phyloP scores from a whole-genome alignment of 1,284 basidiomycete genomes.

The Inonotus hispidus region DNA sequence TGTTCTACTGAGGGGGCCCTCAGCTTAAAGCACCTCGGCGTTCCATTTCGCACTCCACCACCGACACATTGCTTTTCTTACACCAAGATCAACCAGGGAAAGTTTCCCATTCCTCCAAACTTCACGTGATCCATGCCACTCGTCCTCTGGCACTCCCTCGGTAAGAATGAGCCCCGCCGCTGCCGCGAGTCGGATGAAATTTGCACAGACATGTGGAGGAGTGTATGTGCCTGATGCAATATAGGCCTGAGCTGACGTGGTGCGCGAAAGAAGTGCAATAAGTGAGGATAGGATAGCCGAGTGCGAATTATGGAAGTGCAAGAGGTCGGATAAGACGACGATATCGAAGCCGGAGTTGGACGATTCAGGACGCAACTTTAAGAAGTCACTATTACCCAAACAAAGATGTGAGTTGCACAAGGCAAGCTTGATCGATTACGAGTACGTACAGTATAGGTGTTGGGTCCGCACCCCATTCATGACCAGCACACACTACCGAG shows the following conservation, averaged over 20 bases:
- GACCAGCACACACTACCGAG: slow-evolving; percentile 41
- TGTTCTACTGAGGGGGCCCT: background rate
- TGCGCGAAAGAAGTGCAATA: slow-evolving; percentile 40
- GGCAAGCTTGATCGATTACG: background rate
- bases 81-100: slow-evolving; percentile 17
- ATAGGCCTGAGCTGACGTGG: slow-evolving; percentile 41
- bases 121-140: slow-evolving; percentile 19
- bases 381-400: background rate
- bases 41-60: slow-evolving; percentile 24
- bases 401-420: background rate
- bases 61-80: slow-evolving; percentile 23
- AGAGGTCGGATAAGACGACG: slow-evolving; percentile 62
- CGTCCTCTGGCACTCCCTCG: slow-evolving; percentile 29
- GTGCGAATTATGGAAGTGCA: slow-evolving; percentile 62
- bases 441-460: slow-evolving; percentile 46
- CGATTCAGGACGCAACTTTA: background rate
- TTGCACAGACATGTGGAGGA: slow-evolving; percentile 43
- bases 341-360: slow-evolving; percentile 42
- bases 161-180: slow-evolving; percentile 43
- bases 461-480: slow-evolving; percentile 59
- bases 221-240: slow-evolving; percentile 65
- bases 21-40: background rate
- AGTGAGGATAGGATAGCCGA: slow-evolving; percentile 49
- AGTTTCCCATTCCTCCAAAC: slow-evolving; percentile 11
- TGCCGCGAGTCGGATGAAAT: slow-evolving; percentile 43